Percentiles rank a stretch among this genome's conserved stretches.
These are phyloP conservation scores for Tagetes erecta DNA, from an alignment of 129 eudicot species.

Conservation along the genomic window DNA sequence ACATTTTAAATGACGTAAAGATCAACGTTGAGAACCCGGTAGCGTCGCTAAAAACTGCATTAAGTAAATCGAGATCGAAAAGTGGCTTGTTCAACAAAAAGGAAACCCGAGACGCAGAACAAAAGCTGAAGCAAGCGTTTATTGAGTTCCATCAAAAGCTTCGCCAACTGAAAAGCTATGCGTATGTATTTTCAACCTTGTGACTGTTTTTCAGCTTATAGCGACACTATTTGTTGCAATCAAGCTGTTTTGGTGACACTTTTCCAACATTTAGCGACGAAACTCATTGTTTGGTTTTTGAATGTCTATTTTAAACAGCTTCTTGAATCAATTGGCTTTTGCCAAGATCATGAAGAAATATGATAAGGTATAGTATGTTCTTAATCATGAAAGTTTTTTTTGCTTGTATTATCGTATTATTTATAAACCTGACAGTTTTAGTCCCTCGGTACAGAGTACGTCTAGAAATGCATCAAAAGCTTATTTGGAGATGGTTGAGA, in stretches of 20 bases:
- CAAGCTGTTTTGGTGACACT: not conserved
- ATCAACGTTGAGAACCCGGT: slow-evolving; percentile 44
- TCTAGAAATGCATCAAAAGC: slow-evolving; percentile 62
- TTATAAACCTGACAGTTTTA: not conserved
- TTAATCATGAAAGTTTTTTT: not conserved
- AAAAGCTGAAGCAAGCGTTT: slow-evolving; percentile 45
- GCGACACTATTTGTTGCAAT: not conserved
- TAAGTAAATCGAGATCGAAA: slow-evolving; percentile 40
- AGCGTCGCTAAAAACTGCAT: slow-evolving; percentile 38
- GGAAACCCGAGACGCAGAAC: slow-evolving; percentile 43
- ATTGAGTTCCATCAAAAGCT: slow-evolving; percentile 53
- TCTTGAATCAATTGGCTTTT: slow-evolving; percentile 62
- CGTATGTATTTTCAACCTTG: slow-evolving; percentile 25
- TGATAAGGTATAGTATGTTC: slow-evolving; percentile 47
- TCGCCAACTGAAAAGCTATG: slow-evolving; percentile 49
- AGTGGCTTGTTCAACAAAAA: slow-evolving; percentile 35
- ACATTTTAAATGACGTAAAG: slow-evolving; percentile 46
- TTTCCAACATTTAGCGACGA: not conserved
- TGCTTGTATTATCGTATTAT: not conserved
- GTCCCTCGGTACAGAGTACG: slow-evolving; percentile 39
- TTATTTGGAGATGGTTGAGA: slow-evolving; percentile 58
- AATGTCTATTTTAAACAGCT: slow-evolving; percentile 32
- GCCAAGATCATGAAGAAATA: slow-evolving; percentile 81
- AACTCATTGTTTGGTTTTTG: not conserved
- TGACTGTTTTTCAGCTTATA: not conserved